phyloP scores from a whole-genome alignment of 345 rosid species.

The Salix viminalis region DNA sequence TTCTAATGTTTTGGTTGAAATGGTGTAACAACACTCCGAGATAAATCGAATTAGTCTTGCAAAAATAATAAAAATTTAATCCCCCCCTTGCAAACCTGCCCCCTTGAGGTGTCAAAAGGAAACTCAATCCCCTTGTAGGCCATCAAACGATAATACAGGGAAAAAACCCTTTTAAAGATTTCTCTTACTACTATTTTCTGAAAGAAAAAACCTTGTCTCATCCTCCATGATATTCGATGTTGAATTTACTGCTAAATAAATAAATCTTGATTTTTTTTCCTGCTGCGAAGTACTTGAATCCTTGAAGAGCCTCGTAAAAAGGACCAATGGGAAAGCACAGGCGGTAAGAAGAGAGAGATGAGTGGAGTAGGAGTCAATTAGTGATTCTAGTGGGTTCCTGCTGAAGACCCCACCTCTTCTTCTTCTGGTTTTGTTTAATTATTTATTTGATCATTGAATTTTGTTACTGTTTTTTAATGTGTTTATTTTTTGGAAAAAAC shows the following conservation, averaged over 20 bases:
- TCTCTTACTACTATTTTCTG: constrained; percentile 4
- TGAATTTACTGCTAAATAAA: constrained; percentile 14
- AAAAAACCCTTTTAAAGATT: neutral
- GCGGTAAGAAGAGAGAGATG: constrained; percentile 67
- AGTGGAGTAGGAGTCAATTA: constrained; percentile 55
- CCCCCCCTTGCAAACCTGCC: neutral
- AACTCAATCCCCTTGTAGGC: constrained; percentile 2
- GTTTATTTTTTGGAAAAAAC: constrained; percentile 16
- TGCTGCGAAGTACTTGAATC: constrained; percentile 32
- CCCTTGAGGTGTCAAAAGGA: constrained; percentile 22
- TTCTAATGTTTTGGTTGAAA: constrained; percentile 41
- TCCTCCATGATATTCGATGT: constrained; percentile 17
- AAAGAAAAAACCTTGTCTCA: constrained; percentile 27
- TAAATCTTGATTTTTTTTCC: constrained; percentile 4
- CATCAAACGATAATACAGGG: neutral
- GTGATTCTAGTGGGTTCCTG: constrained; percentile 73
- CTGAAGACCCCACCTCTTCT: constrained; percentile 38
- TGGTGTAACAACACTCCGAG: constrained; percentile 9
- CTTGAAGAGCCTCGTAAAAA: constrained; percentile 37
- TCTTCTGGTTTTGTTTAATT: neutral
- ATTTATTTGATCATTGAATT: neutral
- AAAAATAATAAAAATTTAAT: neutral
- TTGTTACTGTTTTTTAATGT: constrained; percentile 3
- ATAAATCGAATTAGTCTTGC: neutral
- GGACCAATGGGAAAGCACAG: constrained; percentile 67